These are phyloP conservation scores for Poronia punctata DNA, from an alignment of 495 filamentous ascomycete genomes.

Conservation along the genomic window DNA sequence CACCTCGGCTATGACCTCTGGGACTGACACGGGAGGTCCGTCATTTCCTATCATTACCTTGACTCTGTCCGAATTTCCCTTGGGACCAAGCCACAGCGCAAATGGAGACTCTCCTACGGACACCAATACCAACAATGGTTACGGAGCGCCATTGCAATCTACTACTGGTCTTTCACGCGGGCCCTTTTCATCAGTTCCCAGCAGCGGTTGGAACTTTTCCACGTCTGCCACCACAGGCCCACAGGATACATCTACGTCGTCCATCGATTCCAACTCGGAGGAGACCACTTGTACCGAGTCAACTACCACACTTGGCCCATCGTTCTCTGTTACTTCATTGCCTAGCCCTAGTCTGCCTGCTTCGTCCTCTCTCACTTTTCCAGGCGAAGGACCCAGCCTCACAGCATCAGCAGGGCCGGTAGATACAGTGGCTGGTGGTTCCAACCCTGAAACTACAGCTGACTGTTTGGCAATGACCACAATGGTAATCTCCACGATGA, in stretches of 20 bases:
- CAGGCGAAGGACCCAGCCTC: constrained; percentile 1
- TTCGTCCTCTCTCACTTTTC: constrained; percentile 8
- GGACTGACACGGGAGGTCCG: neutral
- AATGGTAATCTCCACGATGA: constrained; percentile 19
- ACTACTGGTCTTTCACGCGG: constrained; percentile 10
- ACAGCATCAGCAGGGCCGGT: neutral
- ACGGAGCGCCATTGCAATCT: constrained; percentile 3
- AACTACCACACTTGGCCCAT: constrained; percentile 1
- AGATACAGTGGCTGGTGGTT: neutral
- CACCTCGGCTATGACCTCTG: neutral
- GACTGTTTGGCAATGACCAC: constrained; percentile 21
- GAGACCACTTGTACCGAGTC: constrained; percentile 10
- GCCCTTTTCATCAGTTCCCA: constrained; percentile 20
- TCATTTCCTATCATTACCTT: constrained; percentile 9
- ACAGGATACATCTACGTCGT: constrained; percentile 1
- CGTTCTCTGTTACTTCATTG: constrained; percentile 8
- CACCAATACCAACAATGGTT: constrained; percentile 2
- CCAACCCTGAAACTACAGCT: constrained; percentile 8
- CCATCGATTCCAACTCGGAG: constrained; percentile 1
- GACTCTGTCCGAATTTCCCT: constrained; percentile 1
- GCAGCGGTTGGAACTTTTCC: constrained; percentile 22
- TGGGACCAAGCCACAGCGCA: neutral
- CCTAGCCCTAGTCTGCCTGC: constrained; percentile 20
- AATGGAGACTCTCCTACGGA: constrained; percentile 5
- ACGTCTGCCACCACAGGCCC: constrained; percentile 7